These are phyloP conservation scores for Fusarium drepaniforme DNA, from an alignment of 2,329 filamentous ascomycete genomes.

Conservation along the genomic window DNA sequence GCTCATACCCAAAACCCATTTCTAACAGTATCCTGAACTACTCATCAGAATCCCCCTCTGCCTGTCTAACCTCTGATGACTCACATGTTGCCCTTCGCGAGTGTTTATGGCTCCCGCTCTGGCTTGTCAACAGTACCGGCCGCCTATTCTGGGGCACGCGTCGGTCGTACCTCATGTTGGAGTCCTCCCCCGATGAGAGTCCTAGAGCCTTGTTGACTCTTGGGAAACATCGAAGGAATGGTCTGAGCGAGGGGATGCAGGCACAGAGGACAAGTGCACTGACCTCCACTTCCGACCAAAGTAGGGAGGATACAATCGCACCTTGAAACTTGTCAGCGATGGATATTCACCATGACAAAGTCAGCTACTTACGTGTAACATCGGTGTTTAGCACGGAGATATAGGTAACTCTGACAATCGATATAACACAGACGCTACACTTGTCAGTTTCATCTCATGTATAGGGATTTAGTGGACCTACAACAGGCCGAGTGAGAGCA, in stretches of 20 bases:
- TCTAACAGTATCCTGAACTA: neutral
- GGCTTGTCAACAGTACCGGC: neutral
- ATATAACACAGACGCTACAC: neutral
- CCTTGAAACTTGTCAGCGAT: neutral
- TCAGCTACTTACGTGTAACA: neutral
- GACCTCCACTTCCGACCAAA: neutral
- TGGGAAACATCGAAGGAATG: neutral
- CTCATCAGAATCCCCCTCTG: neutral
- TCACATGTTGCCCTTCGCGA: neutral
- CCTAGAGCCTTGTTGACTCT: neutral
- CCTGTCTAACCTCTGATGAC: neutral
- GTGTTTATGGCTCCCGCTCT: neutral
- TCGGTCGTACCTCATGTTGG: neutral
- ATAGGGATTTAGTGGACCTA: neutral
- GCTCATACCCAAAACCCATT: neutral
- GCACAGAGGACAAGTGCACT: neutral
- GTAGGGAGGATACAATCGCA: neutral
- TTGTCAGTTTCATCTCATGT: neutral
- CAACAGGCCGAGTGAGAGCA: neutral
- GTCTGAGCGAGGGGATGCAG: neutral
- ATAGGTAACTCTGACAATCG: neutral
- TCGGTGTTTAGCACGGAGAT: neutral
- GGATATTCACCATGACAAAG: neutral
- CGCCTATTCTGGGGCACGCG: neutral
- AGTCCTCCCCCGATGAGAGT: neutral